Percentiles rank a stretch among this genome's conserved stretches.
Evolutionary conservation across 2,329 filamentous ascomycete genomes (phyloP).

Genomic region (Pseudocercospora pini-densiflorae): DNA sequence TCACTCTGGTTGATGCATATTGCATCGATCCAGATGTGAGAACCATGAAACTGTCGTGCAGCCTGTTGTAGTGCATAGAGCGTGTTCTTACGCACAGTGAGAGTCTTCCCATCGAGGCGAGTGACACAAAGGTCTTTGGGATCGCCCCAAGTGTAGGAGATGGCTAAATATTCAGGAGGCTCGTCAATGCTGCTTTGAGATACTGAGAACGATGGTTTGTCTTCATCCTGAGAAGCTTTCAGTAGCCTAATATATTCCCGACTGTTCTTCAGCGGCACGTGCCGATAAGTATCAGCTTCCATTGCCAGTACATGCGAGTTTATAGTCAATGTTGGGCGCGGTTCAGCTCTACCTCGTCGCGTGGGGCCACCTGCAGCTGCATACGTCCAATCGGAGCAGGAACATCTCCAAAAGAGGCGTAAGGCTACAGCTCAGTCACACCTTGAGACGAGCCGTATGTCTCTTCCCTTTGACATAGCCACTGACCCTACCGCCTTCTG

Average conservation of each 20-base stretch:
- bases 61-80: neutral
- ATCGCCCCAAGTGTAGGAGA: neutral
- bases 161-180: neutral
- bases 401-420: neutral
- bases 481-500: neutral
- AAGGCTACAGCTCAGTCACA: neutral
- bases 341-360: neutral
- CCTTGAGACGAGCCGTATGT: neutral
- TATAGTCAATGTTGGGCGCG: neutral
- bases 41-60: neutral
- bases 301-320: neutral
- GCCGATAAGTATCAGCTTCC: neutral
- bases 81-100: neutral
- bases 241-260: neutral
- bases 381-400: neutral
- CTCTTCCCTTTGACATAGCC: neutral
- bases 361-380: neutral
- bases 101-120: neutral
- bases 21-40: neutral
- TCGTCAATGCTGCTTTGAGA: neutral
- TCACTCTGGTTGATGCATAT: neutral
- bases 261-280: neutral
- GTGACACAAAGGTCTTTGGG: neutral
- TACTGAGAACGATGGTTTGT: neutral
- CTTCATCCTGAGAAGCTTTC: neutral